Base-by-base conservation (phyloP, 352 stramenopile species). In the Phytophthora palmivora region DNA sequence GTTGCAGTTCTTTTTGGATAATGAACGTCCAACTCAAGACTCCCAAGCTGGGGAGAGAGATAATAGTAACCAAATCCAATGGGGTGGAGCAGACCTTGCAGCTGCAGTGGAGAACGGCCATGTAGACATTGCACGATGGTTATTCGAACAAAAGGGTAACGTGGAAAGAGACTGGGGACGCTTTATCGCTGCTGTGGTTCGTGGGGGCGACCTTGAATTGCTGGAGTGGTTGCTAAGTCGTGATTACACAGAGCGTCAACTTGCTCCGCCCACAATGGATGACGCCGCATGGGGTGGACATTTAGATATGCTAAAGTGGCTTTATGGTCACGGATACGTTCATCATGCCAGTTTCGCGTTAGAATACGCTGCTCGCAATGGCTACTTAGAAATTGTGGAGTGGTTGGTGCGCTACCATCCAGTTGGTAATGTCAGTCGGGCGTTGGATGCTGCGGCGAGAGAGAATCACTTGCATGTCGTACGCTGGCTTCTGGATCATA, bases 351-450 rank as follows among this genome's bases (percentile, higher is more conserved):
- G 52, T 46, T 65, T 67, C 38, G 67, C 70, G 33, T 39, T 82
- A 16, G 70, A 77, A 48, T 33, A 75, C 30, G 70, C 73, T 32
- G 73, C 73, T 34, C 58, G 66, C 19, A 72, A 72, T 37, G 73
- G 73, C 3, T 58, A 68, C 30, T 36, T 82, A 26, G 70, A 77
- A n/a, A 58, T 82, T 37, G 70, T 82, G 6, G 48, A 74, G 33
- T 77, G 68, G 63, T 48, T 76, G 30, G 38, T 65, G 37, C 62
- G 67, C 14, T 64, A 63, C 15, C 57, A 66, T 22, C 62, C 62
- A 33, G 67, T 72, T 10, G 67, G 62, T 18, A 76, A 76, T 37
- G 50, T 62, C n/a, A 76, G 56, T 52, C 67, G 67, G 43, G 67
- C 57, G 18, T 46, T 72, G 6, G 63, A 76, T 63, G 48, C 65